Conservation (phyloP, 202 grass and related monocot species). For the Setaria viridis region DNA sequence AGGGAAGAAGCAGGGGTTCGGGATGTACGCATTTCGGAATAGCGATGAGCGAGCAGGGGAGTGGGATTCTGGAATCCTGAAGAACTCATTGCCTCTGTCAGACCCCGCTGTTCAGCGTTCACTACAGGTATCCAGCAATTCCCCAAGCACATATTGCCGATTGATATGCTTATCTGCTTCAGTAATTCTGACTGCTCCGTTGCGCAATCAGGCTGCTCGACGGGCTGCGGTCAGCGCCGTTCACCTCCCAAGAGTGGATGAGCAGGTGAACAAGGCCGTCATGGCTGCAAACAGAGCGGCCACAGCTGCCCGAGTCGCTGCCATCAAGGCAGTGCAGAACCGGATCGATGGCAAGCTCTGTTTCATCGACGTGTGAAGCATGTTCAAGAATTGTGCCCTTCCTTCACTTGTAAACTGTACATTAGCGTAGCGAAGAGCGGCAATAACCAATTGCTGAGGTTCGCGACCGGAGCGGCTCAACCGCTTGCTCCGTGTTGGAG, state of each 20-base stretch:
- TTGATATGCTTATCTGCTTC: constrained; percentile 5
- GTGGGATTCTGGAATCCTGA: constrained; percentile 72
- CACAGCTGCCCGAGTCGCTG: constrained; percentile 75
- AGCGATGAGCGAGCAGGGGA: constrained; percentile 67
- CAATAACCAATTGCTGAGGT: constrained; percentile 53
- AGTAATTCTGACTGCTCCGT: constrained; percentile 23
- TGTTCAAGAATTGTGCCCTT: not conserved
- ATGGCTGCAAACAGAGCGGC: constrained; percentile 69
- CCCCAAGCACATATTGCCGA: not conserved
- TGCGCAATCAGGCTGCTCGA: constrained; percentile 63
- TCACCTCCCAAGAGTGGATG: constrained; percentile 66
- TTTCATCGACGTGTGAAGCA: constrained; percentile 54
- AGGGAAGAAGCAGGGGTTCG: constrained; percentile 89
- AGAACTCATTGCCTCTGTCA: constrained; percentile 43
- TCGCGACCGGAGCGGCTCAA: constrained; percentile 59
- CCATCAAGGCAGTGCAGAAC: constrained; percentile 80
- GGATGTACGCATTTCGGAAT: constrained; percentile 77
- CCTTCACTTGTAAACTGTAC: constrained; percentile 44
- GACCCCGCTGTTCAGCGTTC: constrained; percentile 64
- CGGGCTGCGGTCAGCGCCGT: constrained; percentile 62
- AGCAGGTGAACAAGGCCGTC: constrained; percentile 67
- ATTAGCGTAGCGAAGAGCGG: constrained; percentile 51
- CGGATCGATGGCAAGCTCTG: constrained; percentile 71
- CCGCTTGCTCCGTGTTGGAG: constrained; percentile 59
- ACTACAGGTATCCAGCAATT: constrained; percentile 56